These are phyloP conservation scores for Fraxinus sp. DNA, from an alignment of 305 asterid genomes.

Conservation along the genomic window DNA sequence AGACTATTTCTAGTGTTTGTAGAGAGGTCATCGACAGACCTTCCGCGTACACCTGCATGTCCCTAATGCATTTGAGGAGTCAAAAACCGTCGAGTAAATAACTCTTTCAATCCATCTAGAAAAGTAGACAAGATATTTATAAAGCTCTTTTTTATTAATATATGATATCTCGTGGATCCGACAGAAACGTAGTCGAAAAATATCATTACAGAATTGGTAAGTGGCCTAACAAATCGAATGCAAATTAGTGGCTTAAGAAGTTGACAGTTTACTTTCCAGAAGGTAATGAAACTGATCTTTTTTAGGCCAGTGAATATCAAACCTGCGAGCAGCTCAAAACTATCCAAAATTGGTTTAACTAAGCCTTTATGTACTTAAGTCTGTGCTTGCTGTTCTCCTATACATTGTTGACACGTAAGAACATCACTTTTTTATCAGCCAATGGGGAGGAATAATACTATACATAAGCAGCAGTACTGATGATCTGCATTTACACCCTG, in stretches of 20 bases:
- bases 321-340: not conserved
- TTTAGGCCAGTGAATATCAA: not conserved
- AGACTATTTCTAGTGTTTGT: not conserved
- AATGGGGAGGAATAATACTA: not conserved
- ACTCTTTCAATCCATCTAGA: not conserved
- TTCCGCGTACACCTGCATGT: not conserved
- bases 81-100: not conserved
- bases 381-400: not conserved
- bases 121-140: not conserved
- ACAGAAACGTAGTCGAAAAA: not conserved
- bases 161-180: not conserved
- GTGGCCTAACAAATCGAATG: not conserved
- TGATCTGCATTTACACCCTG: not conserved
- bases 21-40: not conserved
- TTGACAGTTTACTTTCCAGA: not conserved
- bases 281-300: not conserved
- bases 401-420: not conserved
- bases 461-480: not conserved
- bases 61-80: not conserved
- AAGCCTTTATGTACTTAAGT: not conserved
- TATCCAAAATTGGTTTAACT: not conserved
- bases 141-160: not conserved
- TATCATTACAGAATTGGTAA: not conserved
- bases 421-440: not conserved
- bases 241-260: not conserved